Conservation (phyloP, 192 early-diverging fungal genomes). For the Coemansia brasiliensis region DNA sequence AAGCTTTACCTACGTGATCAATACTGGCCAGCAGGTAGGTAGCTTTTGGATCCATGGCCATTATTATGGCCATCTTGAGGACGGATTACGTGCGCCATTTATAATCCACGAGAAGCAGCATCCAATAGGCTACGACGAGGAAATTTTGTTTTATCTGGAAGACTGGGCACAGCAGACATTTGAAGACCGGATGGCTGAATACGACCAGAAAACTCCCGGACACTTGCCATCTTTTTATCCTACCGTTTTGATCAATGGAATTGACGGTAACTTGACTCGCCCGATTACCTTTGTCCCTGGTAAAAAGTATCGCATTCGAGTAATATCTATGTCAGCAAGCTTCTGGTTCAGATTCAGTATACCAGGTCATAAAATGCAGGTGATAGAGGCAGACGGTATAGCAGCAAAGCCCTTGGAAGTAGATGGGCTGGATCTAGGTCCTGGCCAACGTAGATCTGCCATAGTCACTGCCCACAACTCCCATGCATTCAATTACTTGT, state of each 20-base stretch:
- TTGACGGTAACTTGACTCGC: slow-evolving; percentile 36
- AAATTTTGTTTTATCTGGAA: slow-evolving; percentile 62
- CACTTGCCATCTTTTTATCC: background rate
- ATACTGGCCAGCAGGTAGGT: slow-evolving; percentile 52
- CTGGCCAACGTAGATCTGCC: slow-evolving; percentile 76
- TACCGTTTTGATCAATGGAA: slow-evolving; percentile 38
- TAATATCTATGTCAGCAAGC: slow-evolving; percentile 70
- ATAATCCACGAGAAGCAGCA: slow-evolving; percentile 52
- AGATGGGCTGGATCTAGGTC: slow-evolving; percentile 58
- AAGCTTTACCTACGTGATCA: slow-evolving; percentile 64
- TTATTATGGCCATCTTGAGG: slow-evolving; percentile 65
- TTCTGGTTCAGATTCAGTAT: slow-evolving; percentile 69
- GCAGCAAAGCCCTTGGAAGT: slow-evolving; percentile 56
- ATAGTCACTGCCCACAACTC: slow-evolving; percentile 66
- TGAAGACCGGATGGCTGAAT: slow-evolving; percentile 11
- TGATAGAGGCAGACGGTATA: slow-evolving; percentile 78
- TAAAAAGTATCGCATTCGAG: slow-evolving; percentile 74
- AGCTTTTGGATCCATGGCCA: slow-evolving; percentile 82
- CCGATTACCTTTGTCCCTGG: slow-evolving; percentile 62
- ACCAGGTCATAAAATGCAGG: slow-evolving; percentile 67
- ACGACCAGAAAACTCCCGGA: background rate
- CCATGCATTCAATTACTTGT: slow-evolving; percentile 56
- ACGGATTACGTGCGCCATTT: slow-evolving; percentile 70
- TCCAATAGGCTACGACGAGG: slow-evolving; percentile 60
- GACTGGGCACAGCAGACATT: slow-evolving; percentile 65